Evolutionary conservation across 352 stramenopile genomes (phyloP).

Genomic region (Phytopythium helicoides): DNA sequence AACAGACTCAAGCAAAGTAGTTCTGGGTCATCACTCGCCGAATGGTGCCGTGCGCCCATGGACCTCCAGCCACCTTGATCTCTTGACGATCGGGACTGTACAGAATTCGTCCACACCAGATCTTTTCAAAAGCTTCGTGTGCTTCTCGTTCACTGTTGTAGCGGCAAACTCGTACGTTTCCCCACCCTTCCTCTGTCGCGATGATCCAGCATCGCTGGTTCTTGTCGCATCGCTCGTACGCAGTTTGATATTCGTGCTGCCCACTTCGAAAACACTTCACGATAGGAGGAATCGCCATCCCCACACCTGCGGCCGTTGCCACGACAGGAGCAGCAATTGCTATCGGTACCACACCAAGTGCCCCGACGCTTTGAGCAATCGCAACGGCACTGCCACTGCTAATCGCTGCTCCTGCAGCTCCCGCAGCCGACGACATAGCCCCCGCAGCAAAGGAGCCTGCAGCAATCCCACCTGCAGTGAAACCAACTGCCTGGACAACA

Average conservation of each 20-base stretch:
- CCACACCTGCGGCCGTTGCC: not conserved
- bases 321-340: not conserved
- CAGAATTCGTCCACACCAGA: constrained; percentile 21
- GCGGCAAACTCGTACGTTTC: constrained; percentile 18
- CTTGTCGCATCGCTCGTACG: constrained; percentile 9
- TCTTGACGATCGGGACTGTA: constrained; percentile 12
- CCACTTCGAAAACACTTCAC: constrained; percentile 15
- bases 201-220: constrained; percentile 13
- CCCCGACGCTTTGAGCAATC: constrained; percentile 42
- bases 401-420: constrained; percentile 26
- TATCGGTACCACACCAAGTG: constrained; percentile 14
- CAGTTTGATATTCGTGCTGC: constrained; percentile 15
- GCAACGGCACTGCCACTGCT: constrained; percentile 31
- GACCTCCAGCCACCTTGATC: constrained; percentile 12
- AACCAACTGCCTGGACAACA: constrained; percentile 22
- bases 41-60: constrained; percentile 13
- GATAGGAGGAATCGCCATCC: constrained; percentile 7
- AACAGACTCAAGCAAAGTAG: constrained; percentile 9
- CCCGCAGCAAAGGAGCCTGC: constrained; percentile 25
- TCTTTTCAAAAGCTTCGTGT: constrained; percentile 6
- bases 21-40: constrained; percentile 17
- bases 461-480: constrained; percentile 31
- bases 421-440: constrained; percentile 47
- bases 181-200: constrained; percentile 20
- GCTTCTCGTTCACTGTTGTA: constrained; percentile 12